phyloP scores from a whole-genome alignment of 106 monocot genomes.

The Apostasia ramifera region DNA sequence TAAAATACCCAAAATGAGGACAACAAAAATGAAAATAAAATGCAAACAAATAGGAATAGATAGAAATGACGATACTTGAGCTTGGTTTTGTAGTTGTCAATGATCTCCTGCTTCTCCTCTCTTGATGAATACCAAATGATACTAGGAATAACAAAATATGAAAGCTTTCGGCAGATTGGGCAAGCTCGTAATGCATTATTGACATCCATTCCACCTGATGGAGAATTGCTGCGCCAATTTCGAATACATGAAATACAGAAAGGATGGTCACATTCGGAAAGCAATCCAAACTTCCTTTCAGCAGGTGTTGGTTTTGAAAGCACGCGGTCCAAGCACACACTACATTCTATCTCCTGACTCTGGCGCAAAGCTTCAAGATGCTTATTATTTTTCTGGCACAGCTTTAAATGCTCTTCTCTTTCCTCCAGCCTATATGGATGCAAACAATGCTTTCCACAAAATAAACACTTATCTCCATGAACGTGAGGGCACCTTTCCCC shows the following conservation, averaged over 20 bases:
- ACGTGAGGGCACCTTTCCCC: conserved; percentile 70
- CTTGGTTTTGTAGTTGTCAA: conserved; percentile 77
- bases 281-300: conserved; percentile 94
- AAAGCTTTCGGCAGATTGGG: conserved; percentile 88
- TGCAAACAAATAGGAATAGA: neutral
- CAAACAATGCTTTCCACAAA: conserved; percentile 81
- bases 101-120: conserved; percentile 86
- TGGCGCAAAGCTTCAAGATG: conserved; percentile 65
- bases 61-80: conserved; percentile 49
- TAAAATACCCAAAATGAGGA: neutral
- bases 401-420: conserved; percentile 75
- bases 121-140: conserved; percentile 85
- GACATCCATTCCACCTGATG: conserved; percentile 79
- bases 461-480: conserved; percentile 81
- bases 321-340: conserved; percentile 87
- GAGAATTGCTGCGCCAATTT: conserved; percentile 93
- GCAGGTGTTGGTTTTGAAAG: conserved; percentile 79
- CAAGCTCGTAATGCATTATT: conserved; percentile 79
- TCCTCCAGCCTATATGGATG: conserved; percentile 86
- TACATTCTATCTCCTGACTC: conserved; percentile 96
- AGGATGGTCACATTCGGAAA: conserved; percentile 96
- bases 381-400: conserved; percentile 66
- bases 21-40: neutral
- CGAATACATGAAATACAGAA: conserved; percentile 95
- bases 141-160: conserved; percentile 96